Base-by-base conservation (phyloP, 257 asterid genomes). In the Eustoma russellianum region DNA sequence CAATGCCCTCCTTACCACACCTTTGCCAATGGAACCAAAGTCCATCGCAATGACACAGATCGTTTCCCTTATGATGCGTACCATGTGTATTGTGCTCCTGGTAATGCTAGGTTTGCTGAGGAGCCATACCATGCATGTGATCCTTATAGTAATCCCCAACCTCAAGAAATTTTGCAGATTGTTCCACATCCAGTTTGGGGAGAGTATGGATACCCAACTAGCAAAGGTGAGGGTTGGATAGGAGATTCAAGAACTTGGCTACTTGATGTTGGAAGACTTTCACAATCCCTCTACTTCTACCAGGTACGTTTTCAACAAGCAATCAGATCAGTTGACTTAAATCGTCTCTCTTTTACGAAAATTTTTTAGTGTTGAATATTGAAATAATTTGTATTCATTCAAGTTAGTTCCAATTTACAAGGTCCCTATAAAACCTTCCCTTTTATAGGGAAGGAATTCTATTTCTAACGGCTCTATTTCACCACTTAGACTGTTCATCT, bases 141-240 rank as follows among this genome's bases (percentile, higher is more conserved):
- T 60, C 91, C 84, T 9, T 82, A 82, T 15, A 82, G 86, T 44
- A 82, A 79, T 60, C 91, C 91, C 6, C 91, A 82, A 45, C 80
- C 84, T 2, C 91, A 82, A 52, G 91, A 82, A 68, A 48, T 82
- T 56, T 66, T 82, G 65, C 86, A 82, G 78, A 59, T 79, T 68
- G 66, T 82, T 41, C 91, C 91, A 56, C 91, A 82, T 66, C 86
- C 91, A 3, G 74, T 79, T 30, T 82, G 91, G 91, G 82, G 53
- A 7, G 74, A 76, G n/a, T 82, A 79, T n/a, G 86, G 86, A 15
- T 82, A 82, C 64, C 91, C 86, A n/a, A 74, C 80, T 0, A 74
- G 74, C 67, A 78, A 65, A 41, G 84, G 86, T 8, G 54, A 74
- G 0, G 86, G 91, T 17, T 82, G 91, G 91, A 74, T 74, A 34